Conservation (phyloP, 164 flowering plant species). For the Malania oleifera region DNA sequence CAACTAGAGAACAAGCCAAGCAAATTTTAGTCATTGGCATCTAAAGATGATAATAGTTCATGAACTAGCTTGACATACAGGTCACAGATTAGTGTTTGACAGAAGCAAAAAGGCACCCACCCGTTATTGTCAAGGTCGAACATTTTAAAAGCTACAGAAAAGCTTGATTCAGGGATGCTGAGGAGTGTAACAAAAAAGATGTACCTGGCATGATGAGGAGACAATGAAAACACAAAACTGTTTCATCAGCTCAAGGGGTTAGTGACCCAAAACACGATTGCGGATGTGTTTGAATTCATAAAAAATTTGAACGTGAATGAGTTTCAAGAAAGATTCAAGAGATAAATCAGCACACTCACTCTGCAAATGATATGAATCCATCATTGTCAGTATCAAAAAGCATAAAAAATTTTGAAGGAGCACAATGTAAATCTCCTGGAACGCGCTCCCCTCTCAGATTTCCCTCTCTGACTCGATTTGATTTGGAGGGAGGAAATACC, state of each 20-base stretch:
- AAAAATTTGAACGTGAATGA: too few species aligned
- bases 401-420: slow-evolving; percentile 79
- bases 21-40: too few species aligned
- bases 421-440: slow-evolving; percentile 62
- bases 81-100: too few species aligned
- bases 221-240: slow-evolving; percentile 2
- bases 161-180: slow-evolving; percentile 94
- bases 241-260: neutral
- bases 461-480: slow-evolving; percentile 73
- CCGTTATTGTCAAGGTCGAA: slow-evolving; percentile 80
- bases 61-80: too few species aligned
- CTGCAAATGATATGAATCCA: slow-evolving; percentile 84
- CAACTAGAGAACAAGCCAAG: neutral
- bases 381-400: slow-evolving; percentile 82
- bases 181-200: slow-evolving; percentile 89
- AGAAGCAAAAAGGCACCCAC: slow-evolving; percentile 35
- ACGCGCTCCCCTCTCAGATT: slow-evolving; percentile 65
- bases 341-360: slow-evolving; percentile 41
- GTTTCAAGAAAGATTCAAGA: neutral
- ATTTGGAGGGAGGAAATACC: slow-evolving; percentile 93
- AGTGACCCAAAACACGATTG: neutral
- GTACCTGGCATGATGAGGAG: slow-evolving; percentile 50
- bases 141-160: slow-evolving; percentile 88
- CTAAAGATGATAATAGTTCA: neutral
- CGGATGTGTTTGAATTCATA: too few species aligned